Conservation (phyloP, 495 filamentous ascomycete genomes). For the Baudoinia panamericana region DNA sequence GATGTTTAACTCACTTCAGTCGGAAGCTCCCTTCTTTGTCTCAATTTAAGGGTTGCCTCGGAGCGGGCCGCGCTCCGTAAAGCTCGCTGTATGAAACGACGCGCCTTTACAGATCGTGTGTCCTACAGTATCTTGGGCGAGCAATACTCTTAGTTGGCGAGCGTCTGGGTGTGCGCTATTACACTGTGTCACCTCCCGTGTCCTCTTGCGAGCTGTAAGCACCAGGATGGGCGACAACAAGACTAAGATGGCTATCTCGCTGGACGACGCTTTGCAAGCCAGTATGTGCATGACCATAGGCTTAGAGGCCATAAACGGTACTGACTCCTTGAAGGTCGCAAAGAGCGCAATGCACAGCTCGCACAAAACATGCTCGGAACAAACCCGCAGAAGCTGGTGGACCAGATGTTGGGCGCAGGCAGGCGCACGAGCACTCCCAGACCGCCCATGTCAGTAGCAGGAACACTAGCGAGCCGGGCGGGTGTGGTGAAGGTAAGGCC, state of each 20-base stretch:
- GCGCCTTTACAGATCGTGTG: too few relatives aligned
- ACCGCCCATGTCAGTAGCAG: not conserved
- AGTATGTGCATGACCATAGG: not conserved
- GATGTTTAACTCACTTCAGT: too few relatives aligned
- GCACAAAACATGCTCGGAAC: constrained; percentile 23
- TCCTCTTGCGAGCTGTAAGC: too few relatives aligned
- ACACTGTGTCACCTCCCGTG: too few relatives aligned
- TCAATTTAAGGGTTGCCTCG: too few relatives aligned
- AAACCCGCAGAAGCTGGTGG: constrained; percentile 41
- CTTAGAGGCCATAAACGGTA: not conserved
- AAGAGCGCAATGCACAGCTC: constrained; percentile 5
- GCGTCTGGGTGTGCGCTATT: too few relatives aligned
- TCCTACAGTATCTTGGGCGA: too few relatives aligned
- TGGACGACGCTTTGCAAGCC: constrained; percentile 1
- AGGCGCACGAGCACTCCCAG: constrained; percentile 47
- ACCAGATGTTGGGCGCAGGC: constrained; percentile 53
- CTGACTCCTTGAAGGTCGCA: constrained; percentile 6
- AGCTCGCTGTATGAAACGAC: too few relatives aligned
- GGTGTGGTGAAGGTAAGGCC: constrained; percentile 52
- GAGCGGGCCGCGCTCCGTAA: too few relatives aligned
- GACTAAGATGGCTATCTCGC: not conserved
- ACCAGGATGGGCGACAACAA: too few relatives aligned
- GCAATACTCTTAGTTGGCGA: too few relatives aligned
- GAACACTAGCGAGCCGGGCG: constrained; percentile 59
- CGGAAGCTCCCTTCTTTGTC: too few relatives aligned